A percentile compares a stretch with the other conserved stretches of the same genome.
phyloP scores from a whole-genome alignment of 805 yeast genomes.

The Teunomyces barrocoloradensis region DNA sequence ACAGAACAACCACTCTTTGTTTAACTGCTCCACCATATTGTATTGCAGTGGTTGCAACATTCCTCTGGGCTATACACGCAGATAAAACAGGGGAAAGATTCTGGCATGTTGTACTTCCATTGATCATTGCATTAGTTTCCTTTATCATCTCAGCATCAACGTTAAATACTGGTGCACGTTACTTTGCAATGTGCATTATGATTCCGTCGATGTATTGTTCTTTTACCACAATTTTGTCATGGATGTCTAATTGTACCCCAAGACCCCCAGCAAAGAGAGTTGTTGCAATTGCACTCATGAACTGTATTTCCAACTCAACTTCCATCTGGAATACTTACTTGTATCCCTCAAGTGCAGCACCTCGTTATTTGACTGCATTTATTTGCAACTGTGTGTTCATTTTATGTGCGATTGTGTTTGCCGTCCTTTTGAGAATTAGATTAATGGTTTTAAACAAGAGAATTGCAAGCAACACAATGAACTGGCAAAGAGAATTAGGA shows the following conservation, averaged over 20 bases:
- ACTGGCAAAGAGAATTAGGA: constrained; percentile 50
- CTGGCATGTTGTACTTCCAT: constrained; percentile 47
- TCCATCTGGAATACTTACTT: constrained; percentile 56
- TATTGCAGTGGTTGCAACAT: constrained; percentile 49
- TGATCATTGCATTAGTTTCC: constrained; percentile 40
- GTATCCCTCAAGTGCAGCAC: constrained; percentile 44
- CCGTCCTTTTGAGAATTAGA: constrained; percentile 39
- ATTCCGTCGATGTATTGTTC: constrained; percentile 55
- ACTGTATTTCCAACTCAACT: constrained; percentile 54
- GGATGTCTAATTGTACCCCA: constrained; percentile 56
- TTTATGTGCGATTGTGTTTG: constrained; percentile 37
- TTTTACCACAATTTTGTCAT: constrained; percentile 50
- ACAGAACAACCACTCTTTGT: constrained; percentile 48
- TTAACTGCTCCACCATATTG: constrained; percentile 61
- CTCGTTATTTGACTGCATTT: constrained; percentile 48
- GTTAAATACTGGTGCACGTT: constrained; percentile 54
- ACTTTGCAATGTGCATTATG: constrained; percentile 59
- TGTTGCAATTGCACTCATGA: constrained; percentile 55
- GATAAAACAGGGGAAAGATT: constrained; percentile 55
- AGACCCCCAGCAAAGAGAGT: constrained; percentile 62
- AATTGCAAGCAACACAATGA: constrained; percentile 45
- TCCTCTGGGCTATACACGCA: constrained; percentile 54
- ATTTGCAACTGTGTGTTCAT: constrained; percentile 49
- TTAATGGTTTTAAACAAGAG: constrained; percentile 38
- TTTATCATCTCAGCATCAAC: constrained; percentile 51